Evolutionary conservation across 306 rosid genomes (phyloP), one percentile per base, ranked within the genome.

Genomic region (Canavalia gladiata): DNA sequence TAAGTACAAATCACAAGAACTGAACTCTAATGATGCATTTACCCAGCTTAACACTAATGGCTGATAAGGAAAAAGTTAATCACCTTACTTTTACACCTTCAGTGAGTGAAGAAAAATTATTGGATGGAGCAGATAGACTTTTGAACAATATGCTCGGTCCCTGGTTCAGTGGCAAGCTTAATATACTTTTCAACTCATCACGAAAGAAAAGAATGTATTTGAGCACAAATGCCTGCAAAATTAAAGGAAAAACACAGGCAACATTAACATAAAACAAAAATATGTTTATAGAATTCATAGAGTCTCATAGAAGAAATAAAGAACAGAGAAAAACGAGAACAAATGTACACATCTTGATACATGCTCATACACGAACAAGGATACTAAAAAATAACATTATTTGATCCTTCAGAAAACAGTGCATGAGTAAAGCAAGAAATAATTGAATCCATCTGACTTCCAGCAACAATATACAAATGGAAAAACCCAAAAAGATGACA

Each of bases 11-110:
- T 11, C 63, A 70, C 34, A 52, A 34, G 67, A 76, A 55, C 69
- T 34, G 10, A 76, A 33, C 47, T 33, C 60, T 63, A 60, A 47
- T 47, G n/a, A 62, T 47, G 62, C 10, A 62, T 65, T 73, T 60
- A 79, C 78, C 82, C 46, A 77, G 43, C 52, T 43, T 35, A 78
- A 81, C 74, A 82, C 58, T 66, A 42, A 76, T n/a, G 58, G 69
- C 69, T 82, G 56, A 42, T 64, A 39, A 54, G 43, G 81, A 68
- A 56, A 80, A 41, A 81, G 82, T 57, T 80, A 75, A 81, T 90
- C 85, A 93, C 97, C 97, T 93, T 79, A 87, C 77, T 88, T 90
- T 93, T 75, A 81, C 87, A 83, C 75, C 91, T 79, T 91, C 97
- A 50, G 92, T 70, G 67, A 88, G 88, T 80, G 90, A 85, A 68